Evolutionary conservation across 139 green algal species (phyloP).

Genomic region (Tetradesmus lagerheimii): DNA sequence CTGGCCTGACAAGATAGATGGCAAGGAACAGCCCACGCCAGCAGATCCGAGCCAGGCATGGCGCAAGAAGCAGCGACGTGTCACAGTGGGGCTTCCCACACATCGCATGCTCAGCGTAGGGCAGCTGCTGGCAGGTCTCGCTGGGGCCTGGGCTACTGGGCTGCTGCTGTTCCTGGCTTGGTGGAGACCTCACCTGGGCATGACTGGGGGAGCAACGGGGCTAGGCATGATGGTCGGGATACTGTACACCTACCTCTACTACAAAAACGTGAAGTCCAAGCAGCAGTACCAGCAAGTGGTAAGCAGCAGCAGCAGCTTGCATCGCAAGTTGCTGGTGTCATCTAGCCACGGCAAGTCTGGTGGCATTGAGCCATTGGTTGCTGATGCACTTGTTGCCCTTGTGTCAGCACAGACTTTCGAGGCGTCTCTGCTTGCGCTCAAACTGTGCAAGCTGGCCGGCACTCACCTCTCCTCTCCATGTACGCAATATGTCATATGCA

Average conservation of each 20-base stretch:
- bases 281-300: constrained; percentile 59
- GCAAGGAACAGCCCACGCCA: neutral
- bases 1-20: constrained; percentile 25
- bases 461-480: no score
- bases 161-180: constrained; percentile 46
- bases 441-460: no score
- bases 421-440: no score
- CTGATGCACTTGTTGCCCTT: no score
- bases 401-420: no score
- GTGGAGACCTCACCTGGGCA: constrained; percentile 40
- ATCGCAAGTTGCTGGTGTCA: no score
- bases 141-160: neutral
- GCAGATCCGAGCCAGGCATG: constrained; percentile 1
- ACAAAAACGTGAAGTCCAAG: constrained; percentile 62
- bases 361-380: no score
- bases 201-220: constrained; percentile 27
- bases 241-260: constrained; percentile 57
- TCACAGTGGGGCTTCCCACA: neutral
- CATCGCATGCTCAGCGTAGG: constrained; percentile 23
- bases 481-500: no score
- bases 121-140: neutral
- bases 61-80: constrained; percentile 9
- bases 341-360: no score
- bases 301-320: neutral
- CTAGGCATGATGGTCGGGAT: constrained; percentile 52